Evolutionary conservation across 768 basidiomycete species (phyloP), one percentile per base, ranked within the genome.

Genomic region (Termitomyces sp.): DNA sequence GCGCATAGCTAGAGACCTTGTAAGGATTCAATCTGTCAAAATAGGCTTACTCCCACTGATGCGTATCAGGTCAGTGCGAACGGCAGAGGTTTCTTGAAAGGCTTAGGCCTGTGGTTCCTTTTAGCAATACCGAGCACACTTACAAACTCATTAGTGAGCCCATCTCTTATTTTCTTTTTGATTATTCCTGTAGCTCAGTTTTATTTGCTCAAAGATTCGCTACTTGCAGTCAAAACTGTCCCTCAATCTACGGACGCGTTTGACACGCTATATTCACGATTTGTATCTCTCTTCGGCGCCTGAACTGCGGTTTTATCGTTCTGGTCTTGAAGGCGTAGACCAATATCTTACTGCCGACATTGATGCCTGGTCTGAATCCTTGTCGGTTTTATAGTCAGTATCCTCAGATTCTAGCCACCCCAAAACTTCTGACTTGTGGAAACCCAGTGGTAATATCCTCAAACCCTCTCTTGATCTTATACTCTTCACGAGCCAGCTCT

Each of bases 311-410:
- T 93, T 93, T 69, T 89, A 90, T 71, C 80, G 82, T 50, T 70
- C 79, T 9, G 77, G 79, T 6, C 79, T 86, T 14, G 91, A 93
- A 32, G 90, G 90, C 4, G 82, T 93, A 25, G 94, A 95, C 67
- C 94, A 96, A 73, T 95, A 94, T 70, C 86, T 98, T 66, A 97
- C 96, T 1, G 89, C 93, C 12, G 96, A 98, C 69, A 85, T 98
- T 17, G 89, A 91, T 45, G 82, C 90, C 2, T 98, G 96, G 84
- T 87, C 91, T 51, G 92, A 94, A 56, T 83, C 90, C 0, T 81
- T 98, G 34, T 81, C 93, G 4, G 89, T 89, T 0, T 80, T 98
- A 42, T 98, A 98, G 94, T 94, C 61, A 65, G 93, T 81, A 3
- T 54, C 43, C n/a, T 45, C 31, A 15, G 46, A 32, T n/a, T 20